Conservation (phyloP, 1,139 yeast species). For the Arxiozyma slooffiae region DNA sequence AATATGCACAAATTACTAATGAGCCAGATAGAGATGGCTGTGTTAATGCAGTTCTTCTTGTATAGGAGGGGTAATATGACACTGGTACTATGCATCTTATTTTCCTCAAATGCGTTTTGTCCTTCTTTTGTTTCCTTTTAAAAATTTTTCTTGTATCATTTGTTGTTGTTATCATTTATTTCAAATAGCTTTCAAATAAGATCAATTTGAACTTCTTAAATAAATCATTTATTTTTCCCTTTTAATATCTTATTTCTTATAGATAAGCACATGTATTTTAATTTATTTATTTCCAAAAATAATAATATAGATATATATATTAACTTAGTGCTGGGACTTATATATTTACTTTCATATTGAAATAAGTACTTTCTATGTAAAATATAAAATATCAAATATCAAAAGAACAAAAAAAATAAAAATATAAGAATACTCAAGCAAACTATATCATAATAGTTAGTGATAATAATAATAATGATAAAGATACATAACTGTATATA, state of each 20-base stretch:
- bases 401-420: no score
- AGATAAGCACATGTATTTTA: not conserved
- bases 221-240: not conserved
- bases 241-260: not conserved
- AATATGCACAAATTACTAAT: slow-evolving; percentile 96
- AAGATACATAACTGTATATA: no score
- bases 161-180: not conserved
- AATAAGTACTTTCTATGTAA: not conserved
- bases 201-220: not conserved
- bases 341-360: not conserved
- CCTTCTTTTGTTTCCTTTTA: not conserved
- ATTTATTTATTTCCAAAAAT: not conserved
- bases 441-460: not conserved
- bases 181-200: no score
- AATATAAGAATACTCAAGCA: no score
- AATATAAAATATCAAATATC: not conserved
- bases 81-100: no score
- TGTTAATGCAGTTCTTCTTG: slow-evolving; percentile 91
- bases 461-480: not conserved
- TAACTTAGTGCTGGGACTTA: no score
- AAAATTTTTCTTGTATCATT: not conserved
- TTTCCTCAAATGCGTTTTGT: not conserved
- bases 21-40: slow-evolving; percentile 99
- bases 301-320: no score
- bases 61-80: slow-evolving; percentile 37